Evolutionary conservation across 306 rosid species (phyloP).

Genomic region (Vigna trinervia): DNA sequence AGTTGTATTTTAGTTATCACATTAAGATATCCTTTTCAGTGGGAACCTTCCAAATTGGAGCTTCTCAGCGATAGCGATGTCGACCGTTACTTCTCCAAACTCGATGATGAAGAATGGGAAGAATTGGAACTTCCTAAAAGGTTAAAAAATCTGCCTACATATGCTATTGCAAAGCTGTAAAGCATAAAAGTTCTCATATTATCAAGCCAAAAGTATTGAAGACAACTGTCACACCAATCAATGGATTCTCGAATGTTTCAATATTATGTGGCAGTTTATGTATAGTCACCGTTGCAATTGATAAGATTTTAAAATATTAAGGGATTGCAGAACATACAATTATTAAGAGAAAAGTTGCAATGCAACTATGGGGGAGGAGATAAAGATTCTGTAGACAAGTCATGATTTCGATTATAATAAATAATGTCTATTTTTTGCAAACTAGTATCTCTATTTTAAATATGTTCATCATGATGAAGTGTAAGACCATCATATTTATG

Average conservation of each 20-base stretch:
- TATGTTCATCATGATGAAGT: too few relatives aligned
- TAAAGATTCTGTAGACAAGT: too few relatives aligned
- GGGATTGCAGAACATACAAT: too few relatives aligned
- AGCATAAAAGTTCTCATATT: slow-evolving; percentile 8
- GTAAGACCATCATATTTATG: too few relatives aligned
- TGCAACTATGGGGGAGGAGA: too few relatives aligned
- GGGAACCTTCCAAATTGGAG: slow-evolving; percentile 73
- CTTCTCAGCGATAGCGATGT: slow-evolving; percentile 56
- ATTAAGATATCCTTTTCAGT: slow-evolving; percentile 45
- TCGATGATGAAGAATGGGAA: slow-evolving; percentile 74
- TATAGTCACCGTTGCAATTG: too few relatives aligned
- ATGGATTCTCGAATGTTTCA: background rate
- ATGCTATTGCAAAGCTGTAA: slow-evolving; percentile 82
- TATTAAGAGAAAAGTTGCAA: too few relatives aligned
- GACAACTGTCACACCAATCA: background rate
- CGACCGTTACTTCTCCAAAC: slow-evolving; percentile 61
- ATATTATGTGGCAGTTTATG: too few relatives aligned
- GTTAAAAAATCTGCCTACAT: slow-evolving; percentile 67
- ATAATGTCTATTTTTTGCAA: too few relatives aligned
- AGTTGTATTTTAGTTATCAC: slow-evolving; percentile 33
- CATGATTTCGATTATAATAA: too few relatives aligned
- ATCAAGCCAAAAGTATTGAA: background rate
- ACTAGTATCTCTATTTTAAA: too few relatives aligned
- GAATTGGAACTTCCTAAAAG: slow-evolving; percentile 82
- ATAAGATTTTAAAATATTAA: too few relatives aligned